Conservation (phyloP, 495 filamentous ascomycete genomes). For the Trichoderma parareesei region DNA sequence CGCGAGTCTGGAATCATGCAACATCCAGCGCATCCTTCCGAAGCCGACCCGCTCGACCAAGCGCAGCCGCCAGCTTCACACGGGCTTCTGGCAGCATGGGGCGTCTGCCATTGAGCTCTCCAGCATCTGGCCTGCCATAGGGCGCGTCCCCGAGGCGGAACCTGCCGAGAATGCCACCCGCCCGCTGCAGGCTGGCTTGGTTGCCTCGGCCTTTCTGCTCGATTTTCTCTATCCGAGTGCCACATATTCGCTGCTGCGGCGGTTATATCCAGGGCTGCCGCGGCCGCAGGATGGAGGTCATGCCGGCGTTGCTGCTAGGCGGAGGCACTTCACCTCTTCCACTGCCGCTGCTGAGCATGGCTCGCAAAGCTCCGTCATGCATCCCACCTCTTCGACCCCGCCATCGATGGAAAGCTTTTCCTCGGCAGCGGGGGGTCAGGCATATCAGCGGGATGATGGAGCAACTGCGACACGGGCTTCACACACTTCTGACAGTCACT, state of each 20-base stretch:
- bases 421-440: background rate
- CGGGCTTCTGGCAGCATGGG: constrained; percentile 60
- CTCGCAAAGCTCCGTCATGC: background rate
- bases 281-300: background rate
- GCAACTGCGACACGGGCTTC: background rate
- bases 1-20: constrained; percentile 65
- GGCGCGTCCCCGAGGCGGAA: background rate
- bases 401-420: background rate
- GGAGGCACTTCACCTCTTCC: constrained; percentile 5
- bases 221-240: constrained; percentile 57
- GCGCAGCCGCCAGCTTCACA: constrained; percentile 52
- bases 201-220: constrained; percentile 39
- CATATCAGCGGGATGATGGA: background rate
- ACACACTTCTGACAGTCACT: background rate
- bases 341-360: background rate
- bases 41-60: constrained; percentile 44
- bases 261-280: constrained; percentile 19
- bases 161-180: background rate
- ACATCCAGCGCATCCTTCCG: constrained; percentile 56
- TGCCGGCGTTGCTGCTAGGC: background rate
- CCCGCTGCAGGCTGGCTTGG: constrained; percentile 21
- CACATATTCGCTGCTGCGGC: constrained; percentile 40
- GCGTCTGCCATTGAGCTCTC: constrained; percentile 48
- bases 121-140: constrained; percentile 29
- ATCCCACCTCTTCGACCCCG: background rate